Evolutionary conservation across 192 early-diverging fungal species (phyloP).

Genomic region (Gigaspora rosea): DNA sequence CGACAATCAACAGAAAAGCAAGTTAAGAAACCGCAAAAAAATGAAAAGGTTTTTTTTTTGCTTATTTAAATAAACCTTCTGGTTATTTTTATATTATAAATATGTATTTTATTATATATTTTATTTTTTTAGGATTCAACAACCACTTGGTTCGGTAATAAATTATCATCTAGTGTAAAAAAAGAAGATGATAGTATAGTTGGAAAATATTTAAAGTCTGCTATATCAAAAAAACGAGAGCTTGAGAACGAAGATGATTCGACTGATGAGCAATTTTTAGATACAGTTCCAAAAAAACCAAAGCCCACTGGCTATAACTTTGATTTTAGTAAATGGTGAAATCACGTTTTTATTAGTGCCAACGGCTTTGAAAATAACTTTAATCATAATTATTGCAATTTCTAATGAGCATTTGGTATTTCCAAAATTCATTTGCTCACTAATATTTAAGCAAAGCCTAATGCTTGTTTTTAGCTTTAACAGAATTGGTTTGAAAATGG

Average conservation of each 20-base stretch:
- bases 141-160: constrained; percentile 75
- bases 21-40: constrained; percentile 48
- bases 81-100: neutral
- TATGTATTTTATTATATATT: neutral
- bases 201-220: constrained; percentile 64
- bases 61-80: neutral
- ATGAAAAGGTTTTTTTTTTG: constrained; percentile 47
- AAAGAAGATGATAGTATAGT: constrained; percentile 47
- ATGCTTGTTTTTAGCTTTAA: too few relatives aligned
- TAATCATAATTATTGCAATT: neutral
- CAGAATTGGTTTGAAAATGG: too few relatives aligned
- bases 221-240: constrained; percentile 25
- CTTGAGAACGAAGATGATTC: constrained; percentile 9
- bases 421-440: too few relatives aligned
- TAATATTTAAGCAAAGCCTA: too few relatives aligned
- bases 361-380: neutral
- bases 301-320: constrained; percentile 35
- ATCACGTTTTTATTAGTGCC: neutral
- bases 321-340: constrained; percentile 52
- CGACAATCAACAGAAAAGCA: constrained; percentile 47
- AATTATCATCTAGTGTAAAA: constrained; percentile 38
- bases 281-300: constrained; percentile 13
- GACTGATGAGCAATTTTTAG: constrained; percentile 3
- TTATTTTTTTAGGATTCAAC: constrained; percentile 42
- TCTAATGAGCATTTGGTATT: too few relatives aligned